These are phyloP conservation scores for Clathrospora elynae DNA, from an alignment of 2,329 filamentous ascomycete species.

Conservation along the genomic window DNA sequence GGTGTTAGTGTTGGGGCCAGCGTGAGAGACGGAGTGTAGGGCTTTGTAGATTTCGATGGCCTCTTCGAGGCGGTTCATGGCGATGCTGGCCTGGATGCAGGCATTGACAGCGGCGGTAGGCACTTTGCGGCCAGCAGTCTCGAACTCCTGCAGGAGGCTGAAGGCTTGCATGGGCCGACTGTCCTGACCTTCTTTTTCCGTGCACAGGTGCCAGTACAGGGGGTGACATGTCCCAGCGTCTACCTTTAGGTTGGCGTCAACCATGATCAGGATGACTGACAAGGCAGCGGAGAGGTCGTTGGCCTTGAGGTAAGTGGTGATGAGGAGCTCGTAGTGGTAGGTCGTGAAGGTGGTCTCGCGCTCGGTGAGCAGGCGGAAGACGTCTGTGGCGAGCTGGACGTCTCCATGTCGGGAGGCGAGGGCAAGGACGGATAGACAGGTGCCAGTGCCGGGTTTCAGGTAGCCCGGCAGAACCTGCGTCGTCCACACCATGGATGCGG, in stretches of 20 bases:
- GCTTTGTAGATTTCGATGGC: constrained; percentile 67
- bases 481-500: constrained; percentile 74
- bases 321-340: constrained; percentile 79
- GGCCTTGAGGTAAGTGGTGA: constrained; percentile 68
- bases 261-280: constrained; percentile 74
- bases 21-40: constrained; percentile 58
- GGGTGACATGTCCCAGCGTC: constrained; percentile 66
- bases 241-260: constrained; percentile 63
- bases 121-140: constrained; percentile 55
- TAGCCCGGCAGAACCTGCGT: constrained; percentile 63
- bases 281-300: constrained; percentile 70
- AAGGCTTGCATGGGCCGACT: constrained; percentile 59
- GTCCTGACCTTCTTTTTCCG: constrained; percentile 48
- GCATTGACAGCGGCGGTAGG: constrained; percentile 59
- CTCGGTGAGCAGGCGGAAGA: constrained; percentile 68
- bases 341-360: constrained; percentile 63
- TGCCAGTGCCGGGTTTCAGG: constrained; percentile 67
- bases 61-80: constrained; percentile 52
- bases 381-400: constrained; percentile 69
- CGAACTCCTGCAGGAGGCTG: constrained; percentile 61
- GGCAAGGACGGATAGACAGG: constrained; percentile 71
- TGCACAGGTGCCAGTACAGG: constrained; percentile 63
- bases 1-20: constrained; percentile 57
- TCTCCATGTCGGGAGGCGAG: constrained; percentile 74
- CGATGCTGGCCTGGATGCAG: constrained; percentile 59